Evolutionary conservation across 1,284 basidiomycete species (phyloP).

Genomic region (Melampsora larici-populina): DNA sequence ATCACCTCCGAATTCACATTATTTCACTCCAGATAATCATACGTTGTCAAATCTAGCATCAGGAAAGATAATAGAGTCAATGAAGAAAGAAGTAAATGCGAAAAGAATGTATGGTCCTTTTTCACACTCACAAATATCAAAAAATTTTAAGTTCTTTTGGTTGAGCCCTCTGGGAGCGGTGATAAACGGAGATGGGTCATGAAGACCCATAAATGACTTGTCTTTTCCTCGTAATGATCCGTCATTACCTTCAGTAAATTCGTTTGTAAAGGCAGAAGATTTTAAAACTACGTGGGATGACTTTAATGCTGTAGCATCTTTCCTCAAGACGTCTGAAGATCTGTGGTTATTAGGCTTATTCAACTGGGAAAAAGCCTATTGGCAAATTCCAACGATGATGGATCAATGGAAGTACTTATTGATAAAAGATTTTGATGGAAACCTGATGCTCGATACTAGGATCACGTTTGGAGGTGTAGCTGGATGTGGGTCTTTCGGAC

Average conservation of each 20-base stretch:
- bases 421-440: too few relatives aligned
- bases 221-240: not conserved
- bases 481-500: too few relatives aligned
- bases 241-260: not conserved
- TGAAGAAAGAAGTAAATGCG: too few relatives aligned
- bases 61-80: not conserved
- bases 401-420: slow-evolving; percentile 1
- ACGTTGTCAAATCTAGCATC: not conserved
- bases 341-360: not conserved
- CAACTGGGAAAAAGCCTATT: too few relatives aligned
- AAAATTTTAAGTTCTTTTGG: not conserved
- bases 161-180: not conserved
- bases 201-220: slow-evolving; percentile 9
- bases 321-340: not conserved
- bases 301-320: not conserved
- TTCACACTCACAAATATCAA: not conserved
- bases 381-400: too few relatives aligned
- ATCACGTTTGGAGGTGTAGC: too few relatives aligned
- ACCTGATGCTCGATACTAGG: too few relatives aligned
- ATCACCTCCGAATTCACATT: not conserved
- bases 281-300: slow-evolving; percentile 15
- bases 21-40: not conserved
- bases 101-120: too few relatives aligned
- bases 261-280: not conserved
- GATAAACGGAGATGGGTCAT: slow-evolving; percentile 7